These are phyloP conservation scores for Micractinium sp. DNA, from an alignment of 139 green algal genomes.

Conservation along the genomic window DNA sequence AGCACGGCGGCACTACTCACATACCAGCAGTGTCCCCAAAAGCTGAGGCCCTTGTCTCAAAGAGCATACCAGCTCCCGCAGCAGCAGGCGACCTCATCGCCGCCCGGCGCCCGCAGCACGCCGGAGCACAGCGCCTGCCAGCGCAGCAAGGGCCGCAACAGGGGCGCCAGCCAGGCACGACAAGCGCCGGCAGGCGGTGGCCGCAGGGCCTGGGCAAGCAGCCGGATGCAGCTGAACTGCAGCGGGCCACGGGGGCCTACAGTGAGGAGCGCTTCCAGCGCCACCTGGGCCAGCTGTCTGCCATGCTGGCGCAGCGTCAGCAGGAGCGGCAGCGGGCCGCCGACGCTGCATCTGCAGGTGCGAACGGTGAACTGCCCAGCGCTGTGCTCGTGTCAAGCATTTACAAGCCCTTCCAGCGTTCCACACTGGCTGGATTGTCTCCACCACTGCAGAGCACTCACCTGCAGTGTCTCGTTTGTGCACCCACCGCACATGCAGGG, in stretches of 20 bases:
- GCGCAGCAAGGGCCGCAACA: background rate
- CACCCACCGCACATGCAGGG: background rate
- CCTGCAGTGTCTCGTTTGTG: no score
- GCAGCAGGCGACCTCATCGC: background rate
- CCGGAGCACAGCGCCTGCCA: no score
- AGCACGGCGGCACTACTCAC: background rate
- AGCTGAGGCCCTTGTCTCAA: no score
- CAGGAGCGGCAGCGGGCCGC: background rate
- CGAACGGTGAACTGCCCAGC: background rate
- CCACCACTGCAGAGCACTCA: no score
- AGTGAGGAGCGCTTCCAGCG: conserved; percentile 12
- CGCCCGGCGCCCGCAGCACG: background rate
- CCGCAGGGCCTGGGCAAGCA: background rate
- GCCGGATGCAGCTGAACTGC: background rate
- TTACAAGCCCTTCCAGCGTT: background rate
- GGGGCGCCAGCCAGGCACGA: background rate
- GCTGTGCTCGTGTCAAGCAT: background rate
- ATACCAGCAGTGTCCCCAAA: no score
- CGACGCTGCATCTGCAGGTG: background rate
- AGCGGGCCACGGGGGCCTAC: conserved; percentile 6
- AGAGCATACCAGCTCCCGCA: no score
- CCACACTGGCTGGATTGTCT: background rate
- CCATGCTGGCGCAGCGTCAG: background rate
- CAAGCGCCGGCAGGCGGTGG: background rate
- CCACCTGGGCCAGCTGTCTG: background rate